phyloP scores from a whole-genome alignment of 495 filamentous ascomycete species.

The Extremus antarcticus region DNA sequence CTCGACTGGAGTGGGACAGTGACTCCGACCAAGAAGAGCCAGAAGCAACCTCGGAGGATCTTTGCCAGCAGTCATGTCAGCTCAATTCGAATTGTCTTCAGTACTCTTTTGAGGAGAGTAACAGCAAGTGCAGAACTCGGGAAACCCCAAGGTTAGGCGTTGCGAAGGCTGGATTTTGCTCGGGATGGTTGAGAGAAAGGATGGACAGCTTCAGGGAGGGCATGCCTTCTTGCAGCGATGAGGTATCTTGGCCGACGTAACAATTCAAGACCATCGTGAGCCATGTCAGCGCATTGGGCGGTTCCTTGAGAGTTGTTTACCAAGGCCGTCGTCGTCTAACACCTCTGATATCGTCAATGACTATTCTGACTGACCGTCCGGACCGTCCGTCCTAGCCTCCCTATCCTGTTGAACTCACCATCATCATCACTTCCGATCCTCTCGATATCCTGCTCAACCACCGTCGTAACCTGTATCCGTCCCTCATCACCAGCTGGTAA shows the following conservation, averaged over 20 bases:
- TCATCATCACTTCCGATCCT: not conserved
- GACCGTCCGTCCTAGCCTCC: not conserved
- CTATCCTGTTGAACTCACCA: not conserved
- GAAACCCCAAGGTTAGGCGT: not conserved
- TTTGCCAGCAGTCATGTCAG: not conserved
- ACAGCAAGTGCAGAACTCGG: not conserved
- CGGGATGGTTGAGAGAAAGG: not conserved
- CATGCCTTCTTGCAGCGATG: not conserved
- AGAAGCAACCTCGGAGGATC: not conserved
- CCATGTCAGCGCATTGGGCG: no score
- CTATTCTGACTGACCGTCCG: not conserved
- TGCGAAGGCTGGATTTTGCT: constrained; percentile 1
- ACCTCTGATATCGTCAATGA: not conserved
- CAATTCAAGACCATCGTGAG: no score
- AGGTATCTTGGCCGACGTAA: not conserved
- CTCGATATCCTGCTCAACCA: constrained; percentile 6
- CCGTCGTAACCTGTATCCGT: constrained; percentile 9
- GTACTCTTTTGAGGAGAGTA: constrained; percentile 1
- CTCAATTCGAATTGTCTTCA: not conserved
- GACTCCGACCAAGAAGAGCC: not conserved
- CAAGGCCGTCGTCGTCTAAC: no score
- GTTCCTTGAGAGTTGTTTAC: no score
- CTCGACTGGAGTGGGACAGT: not conserved
- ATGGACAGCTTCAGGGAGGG: not conserved
- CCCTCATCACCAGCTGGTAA: not conserved